These are phyloP conservation scores for Dactylella cylindrospora DNA, from an alignment of 2,329 filamentous ascomycete genomes.

Conservation along the genomic window DNA sequence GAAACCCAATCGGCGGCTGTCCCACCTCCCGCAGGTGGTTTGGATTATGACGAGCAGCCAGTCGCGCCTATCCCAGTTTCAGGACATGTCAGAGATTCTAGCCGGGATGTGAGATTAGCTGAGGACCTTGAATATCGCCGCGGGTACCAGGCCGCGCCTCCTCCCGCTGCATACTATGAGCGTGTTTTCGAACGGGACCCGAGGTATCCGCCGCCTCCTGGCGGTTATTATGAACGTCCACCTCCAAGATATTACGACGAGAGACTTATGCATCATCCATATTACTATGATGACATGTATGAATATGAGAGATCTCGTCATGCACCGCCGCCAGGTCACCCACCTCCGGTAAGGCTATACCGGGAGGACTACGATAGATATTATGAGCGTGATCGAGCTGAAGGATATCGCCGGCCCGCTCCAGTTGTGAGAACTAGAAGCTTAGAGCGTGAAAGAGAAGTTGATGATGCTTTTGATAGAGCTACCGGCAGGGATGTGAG, in stretches of 20 bases:
- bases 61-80: slow-evolving; percentile 21
- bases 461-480: no score
- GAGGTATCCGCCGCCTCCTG: slow-evolving; percentile 12
- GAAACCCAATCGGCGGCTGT: slow-evolving; percentile 5
- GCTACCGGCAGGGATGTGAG: background rate
- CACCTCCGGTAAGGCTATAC: slow-evolving; percentile 12
- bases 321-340: background rate
- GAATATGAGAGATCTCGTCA: slow-evolving; percentile 8
- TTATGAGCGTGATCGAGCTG: slow-evolving; percentile 27
- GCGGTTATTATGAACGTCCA: slow-evolving; percentile 22
- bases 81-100: slow-evolving; percentile 13
- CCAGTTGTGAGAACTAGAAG: background rate
- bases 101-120: slow-evolving; percentile 10
- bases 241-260: slow-evolving; percentile 27
- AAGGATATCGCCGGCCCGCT: background rate
- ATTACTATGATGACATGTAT: slow-evolving; percentile 32
- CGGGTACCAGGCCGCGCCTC: slow-evolving; percentile 7
- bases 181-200: slow-evolving; percentile 22
- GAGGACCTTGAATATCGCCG: slow-evolving; percentile 26
- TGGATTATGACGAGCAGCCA: slow-evolving; percentile 35
- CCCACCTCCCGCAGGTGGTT: slow-evolving; percentile 27
- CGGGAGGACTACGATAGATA: slow-evolving; percentile 36
- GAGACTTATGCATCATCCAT: no score
- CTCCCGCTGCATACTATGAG: slow-evolving; percentile 21
- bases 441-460: slow-evolving; percentile 20